These are phyloP conservation scores for Colletotrichum sp. DNA, from an alignment of 2,329 filamentous ascomycete genomes.

Conservation along the genomic window DNA sequence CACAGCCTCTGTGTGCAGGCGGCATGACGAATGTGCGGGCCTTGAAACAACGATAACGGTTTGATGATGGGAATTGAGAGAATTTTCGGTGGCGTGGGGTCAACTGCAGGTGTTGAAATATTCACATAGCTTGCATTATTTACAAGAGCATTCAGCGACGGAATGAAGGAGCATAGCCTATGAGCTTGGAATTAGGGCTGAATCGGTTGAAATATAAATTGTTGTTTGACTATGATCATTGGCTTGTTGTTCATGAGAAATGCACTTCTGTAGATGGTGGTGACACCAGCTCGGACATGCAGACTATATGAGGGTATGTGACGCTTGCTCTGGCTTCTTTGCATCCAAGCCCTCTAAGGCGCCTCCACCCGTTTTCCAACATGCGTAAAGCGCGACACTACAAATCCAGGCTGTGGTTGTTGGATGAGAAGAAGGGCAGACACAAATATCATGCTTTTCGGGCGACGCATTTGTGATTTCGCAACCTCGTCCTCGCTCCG, in stretches of 20 bases:
- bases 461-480: too few relatives aligned
- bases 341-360: accelerated
- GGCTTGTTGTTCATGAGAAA: background rate
- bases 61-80: too few relatives aligned
- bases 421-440: background rate
- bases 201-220: background rate
- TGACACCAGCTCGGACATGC: background rate
- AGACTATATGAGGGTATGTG: background rate
- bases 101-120: too few relatives aligned
- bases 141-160: too few relatives aligned
- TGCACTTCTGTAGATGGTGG: background rate
- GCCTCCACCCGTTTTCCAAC: too few relatives aligned
- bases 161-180: accelerated
- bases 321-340: background rate
- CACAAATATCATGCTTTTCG: background rate
- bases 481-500: too few relatives aligned
- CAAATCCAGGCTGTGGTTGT: background rate
- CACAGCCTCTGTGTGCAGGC: too few relatives aligned
- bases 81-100: too few relatives aligned
- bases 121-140: too few relatives aligned
- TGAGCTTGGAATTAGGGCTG: background rate
- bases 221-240: background rate
- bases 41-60: too few relatives aligned
- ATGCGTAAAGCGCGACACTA: background rate
- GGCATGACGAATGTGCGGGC: too few relatives aligned